Percentiles rank a stretch among this genome's conserved stretches.
These are phyloP conservation scores for Byssoonygena ceratinophila DNA, from an alignment of 2,329 filamentous ascomycete species.

Conservation along the genomic window DNA sequence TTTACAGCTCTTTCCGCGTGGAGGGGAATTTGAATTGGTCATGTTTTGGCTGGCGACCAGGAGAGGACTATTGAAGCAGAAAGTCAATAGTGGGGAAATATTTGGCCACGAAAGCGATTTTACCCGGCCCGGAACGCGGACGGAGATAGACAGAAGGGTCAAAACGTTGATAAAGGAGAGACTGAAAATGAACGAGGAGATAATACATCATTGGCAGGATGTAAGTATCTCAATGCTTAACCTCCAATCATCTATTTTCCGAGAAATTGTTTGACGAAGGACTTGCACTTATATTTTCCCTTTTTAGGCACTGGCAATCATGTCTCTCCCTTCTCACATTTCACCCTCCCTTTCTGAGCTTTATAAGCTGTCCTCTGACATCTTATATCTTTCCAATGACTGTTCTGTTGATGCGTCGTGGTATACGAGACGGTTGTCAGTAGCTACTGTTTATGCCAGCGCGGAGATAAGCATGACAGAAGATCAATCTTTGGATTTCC, in stretches of 20 bases:
- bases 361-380: conserved; percentile 75
- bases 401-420: conserved; percentile 70
- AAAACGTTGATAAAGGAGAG: conserved; percentile 64
- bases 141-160: conserved; percentile 50
- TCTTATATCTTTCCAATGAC: conserved; percentile 79
- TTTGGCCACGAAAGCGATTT: conserved; percentile 9
- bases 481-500: conserved; percentile 62
- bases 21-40: conserved; percentile 72
- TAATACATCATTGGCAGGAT: conserved; percentile 78
- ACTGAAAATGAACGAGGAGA: conserved; percentile 59
- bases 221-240: conserved; percentile 38
- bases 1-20: conserved; percentile 67
- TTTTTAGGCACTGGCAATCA: conserved; percentile 67
- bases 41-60: conserved; percentile 36
- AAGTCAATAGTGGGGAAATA: conserved; percentile 19
- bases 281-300: neutral
- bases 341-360: conserved; percentile 68
- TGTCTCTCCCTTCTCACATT: conserved; percentile 74
- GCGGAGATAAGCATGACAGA: conserved; percentile 91
- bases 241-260: neutral
- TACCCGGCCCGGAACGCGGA: neutral
- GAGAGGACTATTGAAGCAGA: conserved; percentile 29
- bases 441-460: conserved; percentile 60
- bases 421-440: conserved; percentile 63
- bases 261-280: neutral